These are phyloP conservation scores for Cardiospermum halicacabum DNA, from an alignment of 345 rosid genomes.

Conservation along the genomic window DNA sequence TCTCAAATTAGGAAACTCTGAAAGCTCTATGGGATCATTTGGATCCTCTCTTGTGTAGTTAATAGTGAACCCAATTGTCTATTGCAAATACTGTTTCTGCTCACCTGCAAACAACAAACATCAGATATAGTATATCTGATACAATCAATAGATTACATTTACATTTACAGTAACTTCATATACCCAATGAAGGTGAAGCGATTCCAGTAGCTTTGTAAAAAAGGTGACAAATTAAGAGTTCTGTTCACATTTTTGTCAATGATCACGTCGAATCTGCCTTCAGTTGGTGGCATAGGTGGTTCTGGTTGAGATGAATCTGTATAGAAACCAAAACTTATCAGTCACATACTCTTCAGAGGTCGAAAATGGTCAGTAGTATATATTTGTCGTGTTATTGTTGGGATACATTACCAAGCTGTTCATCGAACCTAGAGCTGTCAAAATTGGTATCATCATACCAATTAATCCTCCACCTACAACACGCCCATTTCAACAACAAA, in stretches of 20 bases:
- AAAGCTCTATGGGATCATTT: slow-evolving; percentile 59
- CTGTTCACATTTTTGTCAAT: slow-evolving; percentile 47
- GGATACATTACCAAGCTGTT: slow-evolving; percentile 24
- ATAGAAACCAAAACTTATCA: not conserved
- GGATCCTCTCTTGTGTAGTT: slow-evolving; percentile 69
- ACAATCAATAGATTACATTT: too few species aligned
- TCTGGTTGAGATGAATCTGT: slow-evolving; percentile 46
- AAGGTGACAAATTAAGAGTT: slow-evolving; percentile 70
- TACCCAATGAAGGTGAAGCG: slow-evolving; percentile 56
- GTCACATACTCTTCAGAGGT: too few species aligned
- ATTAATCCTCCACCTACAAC: too few species aligned
- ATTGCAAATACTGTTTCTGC: slow-evolving; percentile 54
- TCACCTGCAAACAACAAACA: too few species aligned
- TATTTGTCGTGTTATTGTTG: not conserved
- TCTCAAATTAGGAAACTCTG: slow-evolving; percentile 79
- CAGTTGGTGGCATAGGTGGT: slow-evolving; percentile 77
- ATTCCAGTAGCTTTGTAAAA: slow-evolving; percentile 60
- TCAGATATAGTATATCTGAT: too few species aligned
- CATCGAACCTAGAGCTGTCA: slow-evolving; percentile 52
- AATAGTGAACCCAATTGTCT: slow-evolving; percentile 69
- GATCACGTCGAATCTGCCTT: slow-evolving; percentile 62
- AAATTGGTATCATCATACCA: too few species aligned
- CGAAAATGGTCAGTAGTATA: too few species aligned
- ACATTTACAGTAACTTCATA: too few species aligned
- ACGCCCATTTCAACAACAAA: too few species aligned